These are phyloP conservation scores for Stemphylium beticola DNA, from an alignment of 2,329 filamentous ascomycete species.

Conservation along the genomic window DNA sequence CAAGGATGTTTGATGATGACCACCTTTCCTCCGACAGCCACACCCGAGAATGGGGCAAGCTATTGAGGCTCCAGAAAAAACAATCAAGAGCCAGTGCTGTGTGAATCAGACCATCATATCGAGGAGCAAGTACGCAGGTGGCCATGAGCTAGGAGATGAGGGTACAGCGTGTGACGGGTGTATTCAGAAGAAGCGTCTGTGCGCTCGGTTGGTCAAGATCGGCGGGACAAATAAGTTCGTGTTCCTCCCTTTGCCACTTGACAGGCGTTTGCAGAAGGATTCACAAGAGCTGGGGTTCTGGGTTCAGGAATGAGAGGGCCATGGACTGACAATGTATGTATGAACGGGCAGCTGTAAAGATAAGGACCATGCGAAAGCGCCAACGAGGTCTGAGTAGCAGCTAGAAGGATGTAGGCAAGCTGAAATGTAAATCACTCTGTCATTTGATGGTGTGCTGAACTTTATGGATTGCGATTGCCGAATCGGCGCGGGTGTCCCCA, in stretches of 20 bases:
- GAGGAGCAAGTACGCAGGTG: background rate
- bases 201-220: background rate
- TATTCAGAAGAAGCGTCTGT: background rate
- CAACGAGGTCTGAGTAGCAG: too few relatives aligned
- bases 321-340: too few relatives aligned
- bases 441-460: too few relatives aligned
- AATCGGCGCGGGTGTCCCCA: too few relatives aligned
- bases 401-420: too few relatives aligned
- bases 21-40: background rate
- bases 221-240: background rate
- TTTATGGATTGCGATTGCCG: too few relatives aligned
- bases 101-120: background rate
- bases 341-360: too few relatives aligned
- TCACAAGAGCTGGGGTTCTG: background rate
- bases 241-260: background rate
- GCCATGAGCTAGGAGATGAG: background rate
- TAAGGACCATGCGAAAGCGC: too few relatives aligned
- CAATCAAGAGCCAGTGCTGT: background rate
- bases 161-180: conserved; percentile 1
- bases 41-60: background rate
- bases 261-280: fast-evolving
- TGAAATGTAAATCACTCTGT: too few relatives aligned
- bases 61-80: background rate
- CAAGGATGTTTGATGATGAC: background rate
- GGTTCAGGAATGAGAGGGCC: background rate